These are phyloP conservation scores for Populus tremula DNA, from an alignment of 345 rosid species.

Conservation along the genomic window DNA sequence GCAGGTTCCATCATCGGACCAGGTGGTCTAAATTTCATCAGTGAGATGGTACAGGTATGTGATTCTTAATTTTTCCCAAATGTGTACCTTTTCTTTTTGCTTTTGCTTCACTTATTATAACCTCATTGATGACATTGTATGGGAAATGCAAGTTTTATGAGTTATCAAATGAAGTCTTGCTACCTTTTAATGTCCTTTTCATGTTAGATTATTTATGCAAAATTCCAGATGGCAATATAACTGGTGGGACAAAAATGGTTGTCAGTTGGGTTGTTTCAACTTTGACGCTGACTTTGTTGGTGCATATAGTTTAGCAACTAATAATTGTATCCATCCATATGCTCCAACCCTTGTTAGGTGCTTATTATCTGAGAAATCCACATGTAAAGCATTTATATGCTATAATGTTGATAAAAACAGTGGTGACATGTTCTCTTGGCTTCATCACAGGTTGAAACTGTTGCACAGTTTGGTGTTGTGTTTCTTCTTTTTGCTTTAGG, in stretches of 20 bases:
- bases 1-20: constrained; percentile 97
- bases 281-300: neutral
- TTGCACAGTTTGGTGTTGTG: constrained; percentile 97
- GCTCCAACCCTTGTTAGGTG: neutral
- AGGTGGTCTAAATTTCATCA: constrained; percentile 93
- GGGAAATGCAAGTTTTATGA: neutral
- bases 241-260: neutral
- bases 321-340: neutral
- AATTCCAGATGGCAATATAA: neutral
- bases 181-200: neutral
- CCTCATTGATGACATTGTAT: neutral
- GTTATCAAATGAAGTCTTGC: constrained; percentile 2
- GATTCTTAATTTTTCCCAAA: constrained; percentile 2
- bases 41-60: constrained; percentile 98
- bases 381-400: neutral
- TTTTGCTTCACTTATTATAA: neutral
- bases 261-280: neutral
- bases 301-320: neutral
- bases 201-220: neutral
- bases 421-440: constrained; percentile 9
- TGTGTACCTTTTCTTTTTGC: neutral
- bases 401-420: neutral
- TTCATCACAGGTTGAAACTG: constrained; percentile 72
- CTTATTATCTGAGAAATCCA: neutral
- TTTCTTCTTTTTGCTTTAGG: constrained; percentile 99